Evolutionary conservation across 495 filamentous ascomycete genomes (phyloP), one percentile per base, ranked within the genome.

Genomic region (Podospora anserina): DNA sequence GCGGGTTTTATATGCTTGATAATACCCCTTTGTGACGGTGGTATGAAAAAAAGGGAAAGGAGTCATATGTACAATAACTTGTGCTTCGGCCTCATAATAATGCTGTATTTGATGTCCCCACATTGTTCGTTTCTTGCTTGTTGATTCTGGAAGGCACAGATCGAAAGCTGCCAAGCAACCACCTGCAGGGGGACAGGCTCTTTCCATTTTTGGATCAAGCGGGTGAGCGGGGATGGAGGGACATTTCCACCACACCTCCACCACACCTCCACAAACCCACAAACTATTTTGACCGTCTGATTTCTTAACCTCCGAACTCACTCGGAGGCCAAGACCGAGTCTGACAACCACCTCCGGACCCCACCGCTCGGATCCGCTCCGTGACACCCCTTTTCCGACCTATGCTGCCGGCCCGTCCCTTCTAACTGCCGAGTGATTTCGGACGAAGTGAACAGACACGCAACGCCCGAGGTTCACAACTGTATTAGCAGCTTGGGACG

Each of bases 321-420:
- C 39, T 49, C 39, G 39, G 39, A 49, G 39, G 39, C 68, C 59
- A 73, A 74, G 68, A 68, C 64, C 15, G 26, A 30, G 6, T 61
- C 26, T 61, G 5, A 44, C 26, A 5, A 44, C 62, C 26, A 26
- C 59, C 60, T 60, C 61, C 60, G 59, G 56, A 61, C 68, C 69
- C 68, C 71, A 68, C 73, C 15, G 16, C 5, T 28, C 67, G 59
- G 61, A 56, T 27, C 67, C 66, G 60, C 44, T 61, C 60, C 61
- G 56, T 39, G 60, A 20, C 30, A 16, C 61, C 15, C 57, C 56
- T 57, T 30, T 62, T 63, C 44, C 32, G 23, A 57, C 34, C 20
- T 19, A n/a, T 56, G 55, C 23, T 30, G 34, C 53, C 61, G 15
- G 20, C 20, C 27, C n/a, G 44, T 34, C 11, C n/a, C 18, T 61